Percentiles rank a stretch among this genome's conserved stretches.
phyloP scores from a whole-genome alignment of 2,329 filamentous ascomycete genomes.

The Lachnum nothofagi region DNA sequence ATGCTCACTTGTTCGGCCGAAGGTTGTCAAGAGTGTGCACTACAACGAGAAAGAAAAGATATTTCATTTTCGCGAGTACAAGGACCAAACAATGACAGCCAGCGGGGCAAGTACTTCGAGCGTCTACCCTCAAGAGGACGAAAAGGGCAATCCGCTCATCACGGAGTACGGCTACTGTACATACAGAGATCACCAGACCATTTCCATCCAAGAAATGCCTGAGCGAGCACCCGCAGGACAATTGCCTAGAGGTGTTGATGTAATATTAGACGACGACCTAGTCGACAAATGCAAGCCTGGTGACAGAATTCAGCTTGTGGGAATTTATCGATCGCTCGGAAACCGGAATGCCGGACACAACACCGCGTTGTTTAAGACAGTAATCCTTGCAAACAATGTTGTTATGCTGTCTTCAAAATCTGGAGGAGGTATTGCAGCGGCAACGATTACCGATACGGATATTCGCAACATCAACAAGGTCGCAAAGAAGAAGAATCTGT shows the following conservation, averaged over 20 bases:
- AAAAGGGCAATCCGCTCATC: slow-evolving; percentile 82
- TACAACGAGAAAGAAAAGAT: slow-evolving; percentile 83
- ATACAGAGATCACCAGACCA: slow-evolving; percentile 93
- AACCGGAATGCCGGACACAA: slow-evolving; percentile 88
- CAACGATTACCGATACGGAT: slow-evolving; percentile 90
- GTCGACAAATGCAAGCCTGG: slow-evolving; percentile 94
- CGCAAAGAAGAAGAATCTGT: slow-evolving; percentile 87
- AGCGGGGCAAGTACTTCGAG: slow-evolving; percentile 83
- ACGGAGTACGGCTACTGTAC: slow-evolving; percentile 96
- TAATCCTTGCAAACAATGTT: slow-evolving; percentile 90
- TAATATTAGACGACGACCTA: slow-evolving; percentile 92
- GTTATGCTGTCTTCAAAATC: slow-evolving; percentile 94
- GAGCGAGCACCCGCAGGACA: slow-evolving; percentile 93
- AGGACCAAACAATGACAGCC: slow-evolving; percentile 92
- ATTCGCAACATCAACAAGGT: slow-evolving; percentile 99
- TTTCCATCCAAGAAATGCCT: slow-evolving; percentile 99
- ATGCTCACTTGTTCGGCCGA: slow-evolving; percentile 89
- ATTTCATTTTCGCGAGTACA: slow-evolving; percentile 86
- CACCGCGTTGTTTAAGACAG: slow-evolving; percentile 89
- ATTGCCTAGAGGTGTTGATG: slow-evolving; percentile 89
- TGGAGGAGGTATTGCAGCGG: slow-evolving; percentile 85
- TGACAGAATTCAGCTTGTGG: slow-evolving; percentile 94
- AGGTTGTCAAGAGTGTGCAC: slow-evolving; percentile 97
- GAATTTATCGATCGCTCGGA: slow-evolving; percentile 87
- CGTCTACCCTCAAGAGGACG: slow-evolving; percentile 91